A percentile compares a stretch with the other conserved stretches of the same genome.
phyloP scores from a whole-genome alignment of 2,329 filamentous ascomycete genomes.

The Stachybotrys elegans region DNA sequence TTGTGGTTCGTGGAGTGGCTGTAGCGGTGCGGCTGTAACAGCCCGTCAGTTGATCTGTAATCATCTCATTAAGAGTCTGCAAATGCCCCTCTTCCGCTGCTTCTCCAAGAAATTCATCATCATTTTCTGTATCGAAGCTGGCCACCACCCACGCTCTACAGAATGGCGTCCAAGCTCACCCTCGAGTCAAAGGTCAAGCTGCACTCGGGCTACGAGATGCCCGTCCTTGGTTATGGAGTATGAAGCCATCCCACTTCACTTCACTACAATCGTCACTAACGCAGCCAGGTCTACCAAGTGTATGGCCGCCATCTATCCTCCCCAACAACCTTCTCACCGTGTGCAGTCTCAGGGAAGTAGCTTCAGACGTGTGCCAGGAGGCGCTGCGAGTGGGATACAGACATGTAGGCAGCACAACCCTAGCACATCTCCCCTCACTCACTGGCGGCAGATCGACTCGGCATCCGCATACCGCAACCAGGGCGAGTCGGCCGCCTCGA shows the following conservation, averaged over 20 bases:
- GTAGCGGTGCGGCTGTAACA: no score
- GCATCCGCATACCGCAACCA: slow-evolving; percentile 49
- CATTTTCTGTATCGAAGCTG: no score
- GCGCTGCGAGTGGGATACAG: slow-evolving; percentile 48
- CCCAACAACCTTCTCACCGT: slow-evolving; percentile 9
- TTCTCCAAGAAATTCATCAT: no score
- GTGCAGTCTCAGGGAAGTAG: slow-evolving; percentile 22
- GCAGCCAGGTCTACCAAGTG: slow-evolving; percentile 46
- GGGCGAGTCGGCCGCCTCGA: slow-evolving; percentile 39
- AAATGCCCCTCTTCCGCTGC: no score
- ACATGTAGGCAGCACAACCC: slow-evolving; percentile 32
- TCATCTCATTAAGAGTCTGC: no score
- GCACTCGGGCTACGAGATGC: slow-evolving; percentile 49
- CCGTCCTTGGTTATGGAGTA: slow-evolving; percentile 50
- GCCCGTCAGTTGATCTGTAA: no score
- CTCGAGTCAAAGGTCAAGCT: slow-evolving; percentile 46
- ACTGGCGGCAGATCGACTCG: slow-evolving; percentile 41
- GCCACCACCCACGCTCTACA: slow-evolving; percentile 15
- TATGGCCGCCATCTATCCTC: no score
- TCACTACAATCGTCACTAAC: slow-evolving; percentile 1
- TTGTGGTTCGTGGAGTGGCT: no score
- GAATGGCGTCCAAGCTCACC: slow-evolving; percentile 41
- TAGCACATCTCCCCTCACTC: background rate
- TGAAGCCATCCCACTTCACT: slow-evolving; percentile 15
- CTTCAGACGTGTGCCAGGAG: slow-evolving; percentile 33